Conservation (phyloP, 495 filamentous ascomycete genomes). For the Bryoglossum gracile region DNA sequence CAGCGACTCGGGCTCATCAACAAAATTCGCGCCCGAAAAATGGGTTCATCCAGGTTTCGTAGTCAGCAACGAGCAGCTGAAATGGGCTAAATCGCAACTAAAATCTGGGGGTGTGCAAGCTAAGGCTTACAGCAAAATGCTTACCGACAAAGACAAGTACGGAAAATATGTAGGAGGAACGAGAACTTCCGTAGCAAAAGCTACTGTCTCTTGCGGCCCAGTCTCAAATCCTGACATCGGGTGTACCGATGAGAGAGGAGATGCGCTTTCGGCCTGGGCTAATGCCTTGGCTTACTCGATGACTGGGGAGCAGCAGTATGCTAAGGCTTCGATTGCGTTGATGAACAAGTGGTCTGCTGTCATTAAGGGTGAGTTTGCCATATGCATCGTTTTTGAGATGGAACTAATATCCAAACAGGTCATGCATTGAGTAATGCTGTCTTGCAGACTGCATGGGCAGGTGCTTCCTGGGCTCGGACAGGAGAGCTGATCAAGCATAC, state of each 20-base stretch:
- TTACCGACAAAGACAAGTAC: neutral
- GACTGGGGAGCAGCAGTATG: conserved; percentile 16
- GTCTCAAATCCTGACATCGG: conserved; percentile 23
- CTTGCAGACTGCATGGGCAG: conserved; percentile 26
- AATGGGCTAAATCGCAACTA: no score
- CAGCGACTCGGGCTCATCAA: no score
- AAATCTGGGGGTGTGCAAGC: no score
- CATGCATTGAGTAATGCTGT: conserved; percentile 27
- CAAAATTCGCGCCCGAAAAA: no score
- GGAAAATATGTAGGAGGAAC: neutral
- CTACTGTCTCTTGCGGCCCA: conserved; percentile 25
- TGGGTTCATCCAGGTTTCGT: no score
- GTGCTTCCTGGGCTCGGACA: conserved; percentile 24
- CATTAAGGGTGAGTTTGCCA: neutral
- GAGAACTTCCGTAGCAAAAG: conserved; percentile 4
- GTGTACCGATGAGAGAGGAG: conserved; percentile 25
- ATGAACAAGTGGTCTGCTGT: conserved; percentile 25
- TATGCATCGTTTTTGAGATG: neutral
- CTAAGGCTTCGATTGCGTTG: conserved; percentile 23
- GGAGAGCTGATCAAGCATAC: conserved; percentile 27
- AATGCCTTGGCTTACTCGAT: conserved; percentile 27
- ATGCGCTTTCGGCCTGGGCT: conserved; percentile 27
- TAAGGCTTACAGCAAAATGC: conserved; percentile 3
- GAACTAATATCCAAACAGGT: conserved; percentile 17
- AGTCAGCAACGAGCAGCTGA: no score